Conservation (phyloP, 345 rosid species). For the Lepidium didymum region DNA sequence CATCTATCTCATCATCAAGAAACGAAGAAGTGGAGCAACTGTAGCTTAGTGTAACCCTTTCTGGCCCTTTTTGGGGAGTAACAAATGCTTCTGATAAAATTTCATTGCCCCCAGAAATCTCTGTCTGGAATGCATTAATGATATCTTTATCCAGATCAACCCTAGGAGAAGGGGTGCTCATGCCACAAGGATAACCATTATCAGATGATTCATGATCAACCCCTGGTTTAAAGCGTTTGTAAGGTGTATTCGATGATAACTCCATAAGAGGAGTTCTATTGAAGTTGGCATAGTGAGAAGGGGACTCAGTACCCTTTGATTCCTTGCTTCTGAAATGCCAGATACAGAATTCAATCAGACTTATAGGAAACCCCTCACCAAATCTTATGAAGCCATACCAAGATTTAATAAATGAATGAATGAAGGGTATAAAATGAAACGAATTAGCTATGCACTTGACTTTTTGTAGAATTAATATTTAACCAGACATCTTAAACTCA, state of each 20-base stretch:
- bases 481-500: neutral
- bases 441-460: neutral
- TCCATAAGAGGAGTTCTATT: conserved; percentile 56
- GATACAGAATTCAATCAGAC: neutral
- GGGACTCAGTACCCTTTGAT: conserved; percentile 14
- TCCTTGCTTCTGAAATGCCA: conserved; percentile 30
- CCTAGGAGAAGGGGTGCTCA: neutral
- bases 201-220: neutral
- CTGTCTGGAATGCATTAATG: neutral
- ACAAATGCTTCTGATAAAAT: conserved; percentile 27
- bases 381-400: neutral
- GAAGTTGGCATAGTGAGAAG: conserved; percentile 10
- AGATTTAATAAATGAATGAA: neutral
- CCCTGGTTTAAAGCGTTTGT: conserved; percentile 6
- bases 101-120: conserved; percentile 3
- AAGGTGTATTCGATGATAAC: conserved; percentile 36
- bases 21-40: conserved; percentile 33
- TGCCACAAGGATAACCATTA: conserved; percentile 8
- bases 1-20: conserved; percentile 73
- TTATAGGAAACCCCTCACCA: neutral
- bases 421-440: neutral
- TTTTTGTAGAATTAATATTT: neutral
- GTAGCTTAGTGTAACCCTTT: conserved; percentile 26
- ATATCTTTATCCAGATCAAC: conserved; percentile 5
- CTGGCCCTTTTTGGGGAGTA: conserved; percentile 38